Evolutionary conservation across 73 alveolate genomes (phyloP).

Genomic region (Tetrahymena thermophila): DNA sequence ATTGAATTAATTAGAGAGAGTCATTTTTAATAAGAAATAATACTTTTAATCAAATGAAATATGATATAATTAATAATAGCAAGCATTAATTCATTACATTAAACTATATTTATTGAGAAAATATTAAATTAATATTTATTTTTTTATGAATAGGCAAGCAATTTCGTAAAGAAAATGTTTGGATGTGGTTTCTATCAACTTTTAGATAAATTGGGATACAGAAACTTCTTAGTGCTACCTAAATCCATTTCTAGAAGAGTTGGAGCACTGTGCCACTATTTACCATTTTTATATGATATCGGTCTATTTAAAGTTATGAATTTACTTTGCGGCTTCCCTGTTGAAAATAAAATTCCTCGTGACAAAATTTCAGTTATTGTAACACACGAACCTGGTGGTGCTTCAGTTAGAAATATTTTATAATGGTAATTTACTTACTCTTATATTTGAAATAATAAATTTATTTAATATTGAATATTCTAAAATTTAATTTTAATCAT

Average conservation of each 20-base stretch:
- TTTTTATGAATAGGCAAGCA: neutral
- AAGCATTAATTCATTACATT: too few species aligned
- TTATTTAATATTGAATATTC: neutral
- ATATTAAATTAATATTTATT: neutral
- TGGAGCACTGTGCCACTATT: slow-evolving; percentile 40
- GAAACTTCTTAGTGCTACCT: neutral
- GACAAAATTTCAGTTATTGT: slow-evolving; percentile 58
- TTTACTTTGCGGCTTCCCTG: slow-evolving; percentile 44
- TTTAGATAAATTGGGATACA: neutral
- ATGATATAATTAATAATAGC: too few species aligned
- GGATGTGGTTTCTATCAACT: neutral
- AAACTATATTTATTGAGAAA: neutral
- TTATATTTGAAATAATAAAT: too few species aligned
- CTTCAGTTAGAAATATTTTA: slow-evolving; percentile 39
- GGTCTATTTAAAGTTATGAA: slow-evolving; percentile 48
- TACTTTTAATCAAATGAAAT: too few species aligned
- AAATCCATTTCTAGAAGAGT: slow-evolving; percentile 12
- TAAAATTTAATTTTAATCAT: neutral
- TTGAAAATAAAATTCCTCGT: slow-evolving; percentile 46
- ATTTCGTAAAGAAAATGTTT: slow-evolving; percentile 26
- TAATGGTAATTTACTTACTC: neutral
- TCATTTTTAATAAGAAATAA: too few species aligned
- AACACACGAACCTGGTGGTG: slow-evolving; percentile 77
- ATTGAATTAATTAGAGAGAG: too few species aligned
- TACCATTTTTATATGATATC: slow-evolving; percentile 14